These are phyloP conservation scores for Piper betle DNA, from an alignment of 164 flowering plant species.

Conservation along the genomic window DNA sequence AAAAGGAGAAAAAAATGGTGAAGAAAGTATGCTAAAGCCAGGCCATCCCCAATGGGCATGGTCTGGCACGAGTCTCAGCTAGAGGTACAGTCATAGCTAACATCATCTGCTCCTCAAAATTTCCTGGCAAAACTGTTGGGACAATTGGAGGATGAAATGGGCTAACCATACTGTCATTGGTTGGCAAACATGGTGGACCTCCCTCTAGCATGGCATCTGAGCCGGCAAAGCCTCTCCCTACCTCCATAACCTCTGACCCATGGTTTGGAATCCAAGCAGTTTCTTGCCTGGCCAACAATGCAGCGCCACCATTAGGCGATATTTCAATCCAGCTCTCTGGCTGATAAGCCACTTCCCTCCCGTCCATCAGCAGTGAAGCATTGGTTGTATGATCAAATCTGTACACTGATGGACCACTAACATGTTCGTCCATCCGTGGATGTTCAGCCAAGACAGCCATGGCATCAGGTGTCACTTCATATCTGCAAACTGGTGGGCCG, in stretches of 20 bases:
- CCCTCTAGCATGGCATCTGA: constrained; percentile 34
- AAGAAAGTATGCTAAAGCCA: constrained; percentile 64
- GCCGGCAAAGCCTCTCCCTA: constrained; percentile 54
- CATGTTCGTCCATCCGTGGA: constrained; percentile 47
- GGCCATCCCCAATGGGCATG: constrained; percentile 38
- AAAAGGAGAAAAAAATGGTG: background rate
- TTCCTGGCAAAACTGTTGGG: constrained; percentile 55
- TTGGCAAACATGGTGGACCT: constrained; percentile 6
- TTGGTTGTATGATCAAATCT: background rate
- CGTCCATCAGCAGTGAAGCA: constrained; percentile 18
- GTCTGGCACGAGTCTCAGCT: constrained; percentile 62
- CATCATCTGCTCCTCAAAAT: constrained; percentile 96
- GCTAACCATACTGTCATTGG: constrained; percentile 17
- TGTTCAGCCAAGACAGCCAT: constrained; percentile 72
- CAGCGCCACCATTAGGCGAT: constrained; percentile 22
- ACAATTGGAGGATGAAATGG: constrained; percentile 23
- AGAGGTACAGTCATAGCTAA: constrained; percentile 90
- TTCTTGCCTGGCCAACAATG: constrained; percentile 21
- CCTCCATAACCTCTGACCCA: constrained; percentile 51
- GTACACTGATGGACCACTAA: constrained; percentile 6
- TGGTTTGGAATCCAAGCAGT: constrained; percentile 32
- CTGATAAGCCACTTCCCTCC: constrained; percentile 18
- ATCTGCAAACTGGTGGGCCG: no score
- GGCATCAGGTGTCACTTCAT: no score
- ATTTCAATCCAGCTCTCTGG: constrained; percentile 21